Base-by-base conservation (phyloP, 140 eudicot genomes). In the Stevia rebaudiana region DNA sequence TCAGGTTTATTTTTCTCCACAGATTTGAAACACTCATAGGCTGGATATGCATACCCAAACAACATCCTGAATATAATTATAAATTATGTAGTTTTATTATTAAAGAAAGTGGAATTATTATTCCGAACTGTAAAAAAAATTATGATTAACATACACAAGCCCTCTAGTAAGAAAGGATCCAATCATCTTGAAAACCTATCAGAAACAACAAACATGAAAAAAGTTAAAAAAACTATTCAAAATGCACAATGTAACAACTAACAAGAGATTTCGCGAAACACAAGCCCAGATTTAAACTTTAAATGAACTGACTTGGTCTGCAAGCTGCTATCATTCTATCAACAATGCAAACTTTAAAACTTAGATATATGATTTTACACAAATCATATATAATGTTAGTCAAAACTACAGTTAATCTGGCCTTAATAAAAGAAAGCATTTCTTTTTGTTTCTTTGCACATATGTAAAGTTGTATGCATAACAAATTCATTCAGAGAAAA, bases 11-110 rank as follows among this genome's bases (percentile, higher is more conserved):
- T 90, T 79, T 75, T 80, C 61, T 90, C 97, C 41, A 90, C 88
- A 1, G 84, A 63, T 72, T 90, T 90, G 50, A 68, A 90, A 78
- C 97, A 90, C 78, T 86, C 95, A 28, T 90, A 90, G 37, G 95
- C 95, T 43, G 97, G 97, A 76, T 82, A 86, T 60, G 90, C 97
- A 82, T 90, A 90, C 36, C 97, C 97, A 54, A 86, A 72, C 16
- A 86, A 22, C 90, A 90, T 78, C 87, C 97, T 90, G 77, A 75
- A 51, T 23, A 71, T 39, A 40, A 39, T 68, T 50, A 57, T 12
- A 55, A 40, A 39, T 68, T 50, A 57, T 12, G 63, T 18, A 19
- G 63, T 67, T 68, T 13, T 56, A 17, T 37, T 37, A 50, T 42
- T 5, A 69, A 21, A 48, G 8, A 28, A 16, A 30, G 43, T 15